A percentile compares a stretch with the other conserved stretches of the same genome.
phyloP scores from a whole-genome alignment of 75 land plant species.

The Chamaecyparis obtusa region DNA sequence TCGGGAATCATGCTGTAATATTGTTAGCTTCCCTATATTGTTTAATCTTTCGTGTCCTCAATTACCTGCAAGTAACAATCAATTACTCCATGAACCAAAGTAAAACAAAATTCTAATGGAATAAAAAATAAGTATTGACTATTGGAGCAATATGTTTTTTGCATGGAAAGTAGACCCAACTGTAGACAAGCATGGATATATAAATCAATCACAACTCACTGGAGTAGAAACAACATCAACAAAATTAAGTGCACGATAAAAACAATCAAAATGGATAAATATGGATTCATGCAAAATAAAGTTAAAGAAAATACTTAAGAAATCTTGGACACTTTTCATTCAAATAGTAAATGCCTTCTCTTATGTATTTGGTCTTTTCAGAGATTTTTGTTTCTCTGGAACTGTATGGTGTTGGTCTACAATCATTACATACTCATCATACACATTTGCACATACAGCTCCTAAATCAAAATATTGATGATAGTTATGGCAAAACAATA shows the following conservation, averaged over 20 bases:
- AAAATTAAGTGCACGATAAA: not conserved
- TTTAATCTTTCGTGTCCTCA: not conserved
- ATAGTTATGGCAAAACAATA: not conserved
- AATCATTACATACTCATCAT: not conserved
- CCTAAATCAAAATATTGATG: not conserved
- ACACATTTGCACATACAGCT: not conserved
- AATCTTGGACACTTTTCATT: not conserved
- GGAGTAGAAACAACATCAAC: not conserved
- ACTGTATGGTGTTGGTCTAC: not conserved
- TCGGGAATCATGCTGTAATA: slow-evolving; percentile 1
- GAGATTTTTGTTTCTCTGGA: not conserved
- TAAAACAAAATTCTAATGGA: not conserved
- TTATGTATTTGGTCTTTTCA: not conserved
- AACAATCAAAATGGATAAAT: not conserved
- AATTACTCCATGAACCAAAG: not conserved
- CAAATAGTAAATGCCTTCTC: not conserved
- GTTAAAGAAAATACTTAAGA: not conserved
- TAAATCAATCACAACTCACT: not conserved
- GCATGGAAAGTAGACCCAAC: not conserved
- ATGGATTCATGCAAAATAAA: not conserved
- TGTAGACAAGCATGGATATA: not conserved
- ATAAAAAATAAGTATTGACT: not conserved
- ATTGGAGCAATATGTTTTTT: not conserved
- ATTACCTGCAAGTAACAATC: not conserved
- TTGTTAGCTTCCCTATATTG: not conserved